These are phyloP conservation scores for Didymella sp. DNA, from an alignment of 2,329 filamentous ascomycete species.

Conservation along the genomic window DNA sequence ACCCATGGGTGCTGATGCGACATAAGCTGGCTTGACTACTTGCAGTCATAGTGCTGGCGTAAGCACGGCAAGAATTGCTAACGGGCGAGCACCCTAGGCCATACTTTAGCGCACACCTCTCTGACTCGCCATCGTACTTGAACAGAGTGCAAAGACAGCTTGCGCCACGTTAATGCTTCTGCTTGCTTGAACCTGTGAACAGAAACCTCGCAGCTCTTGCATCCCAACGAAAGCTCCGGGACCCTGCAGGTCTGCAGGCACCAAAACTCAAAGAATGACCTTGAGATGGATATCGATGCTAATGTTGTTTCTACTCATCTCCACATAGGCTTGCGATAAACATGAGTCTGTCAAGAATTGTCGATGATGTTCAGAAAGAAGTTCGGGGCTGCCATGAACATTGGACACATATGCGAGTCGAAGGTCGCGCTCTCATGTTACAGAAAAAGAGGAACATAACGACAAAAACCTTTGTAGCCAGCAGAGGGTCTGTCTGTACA, in stretches of 20 bases:
- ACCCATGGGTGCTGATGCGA: background rate
- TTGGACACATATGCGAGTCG: background rate
- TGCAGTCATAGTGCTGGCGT: constrained; percentile 8
- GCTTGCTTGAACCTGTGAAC: background rate
- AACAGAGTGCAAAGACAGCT: background rate
- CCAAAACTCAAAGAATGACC: background rate
- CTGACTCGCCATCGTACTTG: background rate
- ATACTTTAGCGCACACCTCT: background rate
- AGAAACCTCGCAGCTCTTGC: background rate
- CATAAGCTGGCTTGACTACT: constrained; percentile 5
- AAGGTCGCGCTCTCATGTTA: too few relatives aligned
- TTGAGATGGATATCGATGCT: background rate
- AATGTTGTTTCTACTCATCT: background rate
- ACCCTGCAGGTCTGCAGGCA: background rate
- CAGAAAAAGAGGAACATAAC: too few relatives aligned
- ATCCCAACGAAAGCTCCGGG: background rate
- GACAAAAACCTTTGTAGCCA: too few relatives aligned
- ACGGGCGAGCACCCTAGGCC: background rate
- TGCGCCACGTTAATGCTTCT: background rate
- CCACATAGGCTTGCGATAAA: background rate
- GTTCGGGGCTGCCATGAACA: background rate
- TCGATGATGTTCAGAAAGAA: background rate
- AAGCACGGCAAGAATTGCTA: background rate
- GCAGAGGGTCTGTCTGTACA: too few relatives aligned
- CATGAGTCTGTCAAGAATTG: background rate